phyloP scores from a whole-genome alignment of 352 stramenopile genomes.

The Thalassiosira mediterranea region DNA sequence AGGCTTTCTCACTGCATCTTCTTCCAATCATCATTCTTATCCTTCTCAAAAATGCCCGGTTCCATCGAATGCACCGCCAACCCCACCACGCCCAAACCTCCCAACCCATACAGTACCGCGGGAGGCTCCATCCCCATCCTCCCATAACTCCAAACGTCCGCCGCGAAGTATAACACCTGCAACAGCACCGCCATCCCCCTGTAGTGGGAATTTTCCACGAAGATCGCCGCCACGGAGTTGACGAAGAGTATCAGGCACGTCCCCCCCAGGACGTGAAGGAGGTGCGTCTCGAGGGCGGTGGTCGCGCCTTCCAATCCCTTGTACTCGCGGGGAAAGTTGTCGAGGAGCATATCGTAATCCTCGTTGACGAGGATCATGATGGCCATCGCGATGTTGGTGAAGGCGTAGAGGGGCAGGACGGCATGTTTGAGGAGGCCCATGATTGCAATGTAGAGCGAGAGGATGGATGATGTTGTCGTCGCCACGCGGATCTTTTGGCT shows the following conservation, averaged over 20 bases:
- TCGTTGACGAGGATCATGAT: background rate
- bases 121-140: constrained; percentile 5
- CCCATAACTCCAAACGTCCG: constrained; percentile 6
- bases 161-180: background rate
- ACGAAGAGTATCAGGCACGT: background rate
- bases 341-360: background rate
- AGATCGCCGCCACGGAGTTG: constrained; percentile 14
- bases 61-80: constrained; percentile 14
- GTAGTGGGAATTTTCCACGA: constrained; percentile 24
- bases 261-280: background rate
- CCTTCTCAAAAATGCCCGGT: constrained; percentile 21
- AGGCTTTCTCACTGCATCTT: no score
- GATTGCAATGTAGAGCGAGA: no score
- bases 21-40: no score
- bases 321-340: background rate
- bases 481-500: no score
- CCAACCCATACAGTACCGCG: background rate
- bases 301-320: background rate
- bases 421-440: constrained; percentile 21
- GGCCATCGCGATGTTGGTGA: background rate
- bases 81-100: constrained; percentile 2
- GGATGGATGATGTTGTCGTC: no score
- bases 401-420: constrained; percentile 3
- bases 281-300: constrained; percentile 3
- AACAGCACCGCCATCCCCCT: constrained; percentile 5